Evolutionary conservation across 192 early-diverging fungal species (phyloP).

Genomic region (Gonapodya sp.): DNA sequence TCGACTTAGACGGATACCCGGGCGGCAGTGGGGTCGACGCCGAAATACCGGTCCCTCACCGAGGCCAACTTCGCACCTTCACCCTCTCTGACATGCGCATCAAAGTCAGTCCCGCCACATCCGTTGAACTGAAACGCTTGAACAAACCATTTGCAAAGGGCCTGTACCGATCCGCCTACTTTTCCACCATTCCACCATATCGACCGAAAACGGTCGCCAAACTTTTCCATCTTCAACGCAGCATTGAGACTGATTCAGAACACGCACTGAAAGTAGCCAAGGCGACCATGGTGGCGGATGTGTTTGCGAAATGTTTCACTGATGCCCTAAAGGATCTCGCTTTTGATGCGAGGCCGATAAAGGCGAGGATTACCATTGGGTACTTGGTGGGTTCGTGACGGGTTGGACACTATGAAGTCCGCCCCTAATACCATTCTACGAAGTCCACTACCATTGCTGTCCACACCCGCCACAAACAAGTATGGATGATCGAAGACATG

Average conservation of each 20-base stretch:
- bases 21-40: neutral
- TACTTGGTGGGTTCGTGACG: neutral
- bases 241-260: neutral
- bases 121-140: neutral
- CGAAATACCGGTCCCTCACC: neutral
- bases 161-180: neutral
- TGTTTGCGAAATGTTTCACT: neutral
- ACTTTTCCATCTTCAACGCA: neutral
- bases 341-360: neutral
- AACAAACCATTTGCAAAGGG: neutral
- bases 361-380: neutral
- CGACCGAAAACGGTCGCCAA: neutral
- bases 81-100: neutral
- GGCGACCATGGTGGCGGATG: neutral
- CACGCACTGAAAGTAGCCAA: neutral
- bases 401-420: no score
- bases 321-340: neutral
- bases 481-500: neutral
- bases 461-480: neutral
- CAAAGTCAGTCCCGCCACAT: neutral
- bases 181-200: neutral
- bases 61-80: neutral
- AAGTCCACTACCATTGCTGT: neutral
- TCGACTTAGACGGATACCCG: neutral
- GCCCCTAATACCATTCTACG: neutral